Base-by-base conservation (phyloP, 495 filamentous ascomycete genomes). In the Penicillium cosmopolitanum region DNA sequence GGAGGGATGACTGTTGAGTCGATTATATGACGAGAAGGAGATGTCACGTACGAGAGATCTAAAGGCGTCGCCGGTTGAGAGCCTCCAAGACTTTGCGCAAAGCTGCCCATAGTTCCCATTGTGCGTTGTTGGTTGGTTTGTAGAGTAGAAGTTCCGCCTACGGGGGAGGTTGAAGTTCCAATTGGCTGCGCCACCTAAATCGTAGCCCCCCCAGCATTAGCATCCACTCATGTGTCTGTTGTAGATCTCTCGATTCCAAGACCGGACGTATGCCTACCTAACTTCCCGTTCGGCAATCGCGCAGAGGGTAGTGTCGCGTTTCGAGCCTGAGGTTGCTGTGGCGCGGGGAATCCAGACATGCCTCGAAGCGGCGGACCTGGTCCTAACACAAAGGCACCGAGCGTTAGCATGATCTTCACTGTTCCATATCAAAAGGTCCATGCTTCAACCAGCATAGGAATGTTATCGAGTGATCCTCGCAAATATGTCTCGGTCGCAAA, bases 151-250 rank as follows among this genome's bases (percentile, higher is more conserved):
- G 85, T 82, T 64, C 85, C 85, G 50, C 88, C 85, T 80, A 91
- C 87, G 51, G 90, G 90, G 87, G 64, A 89, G 79, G 55, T 87
- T 87, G 76, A 91, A 92, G 23, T 85, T 87, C 90, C 90, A 93
- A 64, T 84, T 86, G 56, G 85, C 77, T 69, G 80, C 86, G 71
- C 84, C 90, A 62, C 84, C 88, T 82, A 79, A 73, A 61, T 66
- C 53, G 62, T 58, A 38, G 54, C 15, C 48, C 68, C 73, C 62
- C 78, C 63, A 63, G 63, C 61, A 69, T 78, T 68, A 73, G 67
- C 63, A 61, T 63, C 66, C 53, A 61, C 53, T 44, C 34, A 52
- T 56, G 19, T 25, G 46, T 56, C 57, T 40, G 12, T 44, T 56
- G 46, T 28, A 51, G 42, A 42, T 48, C 36, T 15, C 19, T 50